Evolutionary conservation across 2,329 filamentous ascomycete genomes (phyloP).

Genomic region (Penicillium palitans): DNA sequence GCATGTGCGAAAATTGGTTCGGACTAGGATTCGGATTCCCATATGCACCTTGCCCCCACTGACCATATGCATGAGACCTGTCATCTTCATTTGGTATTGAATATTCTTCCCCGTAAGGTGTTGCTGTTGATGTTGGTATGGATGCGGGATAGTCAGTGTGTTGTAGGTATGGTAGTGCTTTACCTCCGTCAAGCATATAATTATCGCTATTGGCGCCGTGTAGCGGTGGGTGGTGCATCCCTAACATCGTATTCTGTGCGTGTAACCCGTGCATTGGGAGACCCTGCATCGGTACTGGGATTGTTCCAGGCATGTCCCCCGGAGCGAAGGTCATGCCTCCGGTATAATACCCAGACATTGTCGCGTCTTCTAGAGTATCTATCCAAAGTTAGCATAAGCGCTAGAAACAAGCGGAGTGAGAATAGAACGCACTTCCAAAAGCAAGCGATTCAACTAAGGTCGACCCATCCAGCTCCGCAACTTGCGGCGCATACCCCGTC

Average conservation of each 20-base stretch:
- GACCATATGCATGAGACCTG: background rate
- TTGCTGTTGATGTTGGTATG: background rate
- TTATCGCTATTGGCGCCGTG: background rate
- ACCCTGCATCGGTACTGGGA: background rate
- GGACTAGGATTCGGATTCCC: background rate
- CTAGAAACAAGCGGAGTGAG: background rate
- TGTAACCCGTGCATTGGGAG: background rate
- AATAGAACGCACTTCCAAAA: conserved; percentile 9
- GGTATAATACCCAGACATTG: background rate
- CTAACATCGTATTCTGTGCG: background rate
- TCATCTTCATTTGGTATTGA: background rate
- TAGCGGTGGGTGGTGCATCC: background rate
- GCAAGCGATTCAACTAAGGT: conserved; percentile 2
- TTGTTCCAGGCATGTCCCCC: background rate
- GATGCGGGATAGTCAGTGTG: background rate
- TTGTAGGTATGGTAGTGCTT: background rate
- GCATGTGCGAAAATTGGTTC: background rate
- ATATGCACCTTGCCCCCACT: background rate
- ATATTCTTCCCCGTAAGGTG: background rate
- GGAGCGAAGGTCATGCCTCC: background rate
- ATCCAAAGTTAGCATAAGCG: background rate
- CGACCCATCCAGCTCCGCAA: conserved; percentile 12
- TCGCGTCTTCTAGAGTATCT: background rate
- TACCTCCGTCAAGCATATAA: background rate
- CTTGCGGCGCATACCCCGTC: conserved; percentile 11